phyloP scores from a whole-genome alignment of 208 protist species.

The Leishmania guyanensis region DNA sequence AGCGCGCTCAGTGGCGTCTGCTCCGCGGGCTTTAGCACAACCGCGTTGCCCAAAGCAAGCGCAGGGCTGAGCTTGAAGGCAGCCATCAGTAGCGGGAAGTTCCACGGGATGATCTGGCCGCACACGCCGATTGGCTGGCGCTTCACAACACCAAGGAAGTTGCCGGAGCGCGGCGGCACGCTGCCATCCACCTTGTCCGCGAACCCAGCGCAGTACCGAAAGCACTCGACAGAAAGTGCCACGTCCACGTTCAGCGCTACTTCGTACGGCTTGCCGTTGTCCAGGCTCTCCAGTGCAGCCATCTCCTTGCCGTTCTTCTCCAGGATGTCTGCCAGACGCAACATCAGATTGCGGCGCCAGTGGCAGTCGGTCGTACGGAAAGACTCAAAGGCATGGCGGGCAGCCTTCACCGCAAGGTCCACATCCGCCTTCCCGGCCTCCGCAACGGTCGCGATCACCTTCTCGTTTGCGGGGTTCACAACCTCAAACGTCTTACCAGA shows the following conservation, averaged over 20 bases:
- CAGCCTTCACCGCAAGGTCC: slow-evolving; percentile 81
- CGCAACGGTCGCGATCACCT: slow-evolving; percentile 74
- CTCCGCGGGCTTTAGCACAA: slow-evolving; percentile 92
- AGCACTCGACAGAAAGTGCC: slow-evolving; percentile 45
- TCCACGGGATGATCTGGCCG: slow-evolving; percentile 91
- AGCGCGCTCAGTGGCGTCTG: slow-evolving; percentile 89
- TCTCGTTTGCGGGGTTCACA: slow-evolving; percentile 76
- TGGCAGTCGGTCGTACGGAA: slow-evolving; percentile 52
- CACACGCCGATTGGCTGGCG: slow-evolving; percentile 87
- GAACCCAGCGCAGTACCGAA: slow-evolving; percentile 91
- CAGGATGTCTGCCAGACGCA: slow-evolving; percentile 80
- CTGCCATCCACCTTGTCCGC: slow-evolving; percentile 92
- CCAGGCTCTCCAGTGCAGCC: slow-evolving; percentile 79
- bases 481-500: slow-evolving; percentile 78
- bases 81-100: slow-evolving; percentile 91
- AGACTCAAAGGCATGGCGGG: slow-evolving; percentile 59
- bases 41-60: slow-evolving; percentile 82
- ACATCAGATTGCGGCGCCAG: slow-evolving; percentile 61
- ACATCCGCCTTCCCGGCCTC: slow-evolving; percentile 83
- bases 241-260: slow-evolving; percentile 70
- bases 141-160: slow-evolving; percentile 68
- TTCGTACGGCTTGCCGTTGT: slow-evolving; percentile 90
- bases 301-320: slow-evolving; percentile 68
- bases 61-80: slow-evolving; percentile 89
- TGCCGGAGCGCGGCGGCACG: slow-evolving; percentile 56